A percentile compares a stretch with the other conserved stretches of the same genome.
Conservation (phyloP, 768 basidiomycete species). For the Podaxis carcinomalis region DNA sequence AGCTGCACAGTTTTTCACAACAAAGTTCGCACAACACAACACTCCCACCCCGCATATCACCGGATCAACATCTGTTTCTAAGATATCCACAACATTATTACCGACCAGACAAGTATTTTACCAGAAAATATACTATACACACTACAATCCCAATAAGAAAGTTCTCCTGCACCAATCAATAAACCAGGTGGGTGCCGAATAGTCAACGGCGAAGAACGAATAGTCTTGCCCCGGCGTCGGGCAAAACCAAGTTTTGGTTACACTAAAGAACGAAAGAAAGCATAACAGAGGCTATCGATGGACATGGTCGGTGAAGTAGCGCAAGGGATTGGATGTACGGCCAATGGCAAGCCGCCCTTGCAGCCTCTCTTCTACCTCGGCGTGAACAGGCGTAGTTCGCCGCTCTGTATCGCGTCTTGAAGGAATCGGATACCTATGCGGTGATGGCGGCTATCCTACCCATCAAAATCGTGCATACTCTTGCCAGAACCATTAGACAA, state of each 20-base stretch:
- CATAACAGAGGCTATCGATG: not conserved
- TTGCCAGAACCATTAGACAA: conserved; percentile 17
- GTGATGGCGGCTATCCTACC: not conserved
- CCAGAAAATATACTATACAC: not conserved
- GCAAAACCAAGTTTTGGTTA: not conserved
- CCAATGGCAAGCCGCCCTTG: not conserved
- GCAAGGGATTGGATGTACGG: not conserved
- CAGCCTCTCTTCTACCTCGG: not conserved
- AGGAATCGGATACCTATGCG: not conserved
- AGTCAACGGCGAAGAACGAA: not conserved
- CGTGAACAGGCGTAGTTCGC: not conserved
- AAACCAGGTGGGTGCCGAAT: not conserved
- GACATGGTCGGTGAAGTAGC: not conserved
- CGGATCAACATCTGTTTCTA: conserved; percentile 6
- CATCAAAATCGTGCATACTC: conserved; percentile 24
- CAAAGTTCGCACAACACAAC: conserved; percentile 46
- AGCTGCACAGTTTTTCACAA: conserved; percentile 71
- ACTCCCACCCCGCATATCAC: conserved; percentile 6
- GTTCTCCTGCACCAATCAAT: not conserved
- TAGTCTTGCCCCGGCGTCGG: not conserved
- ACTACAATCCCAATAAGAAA: not conserved
- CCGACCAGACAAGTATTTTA: not conserved
- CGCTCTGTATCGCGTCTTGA: not conserved
- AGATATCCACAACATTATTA: not conserved
- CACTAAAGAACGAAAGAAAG: conserved; percentile 4